Conservation (phyloP, 2,329 filamentous ascomycete genomes). For the Zasmidium angulare region DNA sequence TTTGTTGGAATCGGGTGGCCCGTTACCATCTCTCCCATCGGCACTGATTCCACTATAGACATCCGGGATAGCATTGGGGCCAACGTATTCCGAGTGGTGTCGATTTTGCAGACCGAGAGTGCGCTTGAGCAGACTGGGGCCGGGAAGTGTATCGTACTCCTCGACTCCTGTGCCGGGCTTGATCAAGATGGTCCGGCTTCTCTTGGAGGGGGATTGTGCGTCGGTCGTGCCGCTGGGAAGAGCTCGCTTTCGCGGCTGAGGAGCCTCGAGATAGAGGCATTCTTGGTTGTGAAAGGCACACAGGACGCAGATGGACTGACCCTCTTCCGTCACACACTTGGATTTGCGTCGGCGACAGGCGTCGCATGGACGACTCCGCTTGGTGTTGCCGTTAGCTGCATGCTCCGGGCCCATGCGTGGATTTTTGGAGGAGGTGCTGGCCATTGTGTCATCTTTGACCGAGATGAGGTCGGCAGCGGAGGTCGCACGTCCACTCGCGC, state of each 20-base stretch:
- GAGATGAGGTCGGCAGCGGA: background rate
- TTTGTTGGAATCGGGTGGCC: constrained; percentile 1
- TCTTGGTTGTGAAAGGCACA: constrained; percentile 62
- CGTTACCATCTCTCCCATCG: constrained; percentile 2
- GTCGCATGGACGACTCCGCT: constrained; percentile 21
- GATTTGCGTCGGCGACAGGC: constrained; percentile 10
- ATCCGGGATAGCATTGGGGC: constrained; percentile 26
- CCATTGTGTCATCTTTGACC: background rate
- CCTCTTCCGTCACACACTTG: constrained; percentile 29
- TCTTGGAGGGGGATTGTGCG: constrained; percentile 13
- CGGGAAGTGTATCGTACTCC: constrained; percentile 70
- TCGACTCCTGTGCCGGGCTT: constrained; percentile 51
- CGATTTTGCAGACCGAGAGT: constrained; percentile 47
- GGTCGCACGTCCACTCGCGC: background rate
- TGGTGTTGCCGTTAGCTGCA: constrained; percentile 2
- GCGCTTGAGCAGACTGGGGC: constrained; percentile 64
- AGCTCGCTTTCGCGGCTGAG: constrained; percentile 22
- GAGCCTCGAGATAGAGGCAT: constrained; percentile 66
- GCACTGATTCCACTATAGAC: constrained; percentile 14
- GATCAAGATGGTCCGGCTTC: constrained; percentile 14
- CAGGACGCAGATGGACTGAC: constrained; percentile 23
- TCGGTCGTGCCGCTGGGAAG: constrained; percentile 5
- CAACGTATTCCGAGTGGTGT: constrained; percentile 31
- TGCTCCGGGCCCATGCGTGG: constrained; percentile 3
- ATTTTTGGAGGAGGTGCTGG: background rate